Evolutionary conservation across 345 rosid species (phyloP).

Genomic region (Ailanthus altissimus): DNA sequence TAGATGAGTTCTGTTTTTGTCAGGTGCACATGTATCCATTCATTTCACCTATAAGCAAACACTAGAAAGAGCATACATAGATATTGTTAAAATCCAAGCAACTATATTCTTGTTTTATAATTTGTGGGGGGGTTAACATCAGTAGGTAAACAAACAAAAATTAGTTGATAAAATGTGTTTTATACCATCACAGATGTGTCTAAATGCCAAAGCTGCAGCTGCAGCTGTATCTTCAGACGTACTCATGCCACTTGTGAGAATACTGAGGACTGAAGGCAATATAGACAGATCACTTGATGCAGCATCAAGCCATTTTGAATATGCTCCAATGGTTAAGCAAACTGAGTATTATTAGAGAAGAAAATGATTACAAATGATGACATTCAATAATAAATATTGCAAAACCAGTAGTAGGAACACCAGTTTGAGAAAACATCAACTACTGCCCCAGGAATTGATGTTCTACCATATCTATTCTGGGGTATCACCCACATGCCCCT

Average conservation of each 20-base stretch:
- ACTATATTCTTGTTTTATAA: not conserved
- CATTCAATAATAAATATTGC: not conserved
- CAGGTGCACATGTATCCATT: not conserved
- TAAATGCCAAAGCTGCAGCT: constrained; percentile 96
- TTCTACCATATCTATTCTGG: constrained; percentile 13
- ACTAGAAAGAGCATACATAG: not conserved
- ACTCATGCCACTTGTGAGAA: constrained; percentile 90
- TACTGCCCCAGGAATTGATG: constrained; percentile 3
- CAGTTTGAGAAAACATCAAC: constrained; percentile 2
- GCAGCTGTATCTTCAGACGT: constrained; percentile 97
- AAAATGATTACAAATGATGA: constrained; percentile 17
- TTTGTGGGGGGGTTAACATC: not conserved
- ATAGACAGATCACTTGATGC: constrained; percentile 70
- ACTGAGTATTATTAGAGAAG: constrained; percentile 51
- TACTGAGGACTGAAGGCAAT: constrained; percentile 68
- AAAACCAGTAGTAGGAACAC: not conserved
- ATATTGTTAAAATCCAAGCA: not conserved
- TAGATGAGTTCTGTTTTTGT: not conserved
- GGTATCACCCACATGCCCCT: not conserved
- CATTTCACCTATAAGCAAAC: not conserved
- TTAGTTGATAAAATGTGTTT: not conserved
- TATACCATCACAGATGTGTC: constrained; percentile 88
- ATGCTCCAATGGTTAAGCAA: constrained; percentile 95
- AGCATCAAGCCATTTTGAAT: constrained; percentile 94
- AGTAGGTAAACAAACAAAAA: constrained; percentile 1